Evolutionary conservation across 352 stramenopile species (phyloP), one percentile per base, ranked within the genome.

Genomic region (Pythium rhizo-oryzae): DNA sequence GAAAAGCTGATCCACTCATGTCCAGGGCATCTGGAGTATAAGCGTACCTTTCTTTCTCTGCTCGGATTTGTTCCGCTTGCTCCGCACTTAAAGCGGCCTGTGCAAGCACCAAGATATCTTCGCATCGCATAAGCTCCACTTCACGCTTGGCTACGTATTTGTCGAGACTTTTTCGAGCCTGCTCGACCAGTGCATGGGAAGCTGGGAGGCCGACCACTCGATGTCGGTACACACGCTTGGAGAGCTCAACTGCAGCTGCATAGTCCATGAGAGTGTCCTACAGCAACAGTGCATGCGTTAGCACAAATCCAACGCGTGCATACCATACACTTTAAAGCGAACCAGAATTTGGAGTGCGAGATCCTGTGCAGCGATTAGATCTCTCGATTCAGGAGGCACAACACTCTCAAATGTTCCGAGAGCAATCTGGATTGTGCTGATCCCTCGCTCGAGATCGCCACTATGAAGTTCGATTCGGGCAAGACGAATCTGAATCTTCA

Each of bases 401-500:
- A 67, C 50, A n/a, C 21, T 76, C 56, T 71, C 79, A 51, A 60
- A 88, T 46, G 0, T 53, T 61, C 12, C 59, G 33, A 59, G 67
- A 28, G 59, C 72, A 71, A 47, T 55, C 41, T 16, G 67, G 54
- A 70, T 70, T 35, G 8, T 78, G 1, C 19, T 24, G 0, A 62
- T 7, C 33, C 59, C 54, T 30, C 23, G 47, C 19, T 61, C 64
- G 13, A 76, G 41, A 25, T 76, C 54, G 24, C 65, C 69, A 43
- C n/a, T 55, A 11, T 59, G 44, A 19, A 67, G 43, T 9, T 69
- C 53, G 25, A 74, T 56, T 30, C 64, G 71, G 1, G 77, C 80
- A 13, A 81, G 72, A 9, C 65, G 71, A 9, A 87, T 77, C 9
- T 79, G 61, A 25, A 92, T 73, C 56, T 90, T 87, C 35, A 92